Percentiles rank a stretch among this genome's conserved stretches.
phyloP scores from a whole-genome alignment of 345 rosid species.

The Bruguiera parviflora region DNA sequence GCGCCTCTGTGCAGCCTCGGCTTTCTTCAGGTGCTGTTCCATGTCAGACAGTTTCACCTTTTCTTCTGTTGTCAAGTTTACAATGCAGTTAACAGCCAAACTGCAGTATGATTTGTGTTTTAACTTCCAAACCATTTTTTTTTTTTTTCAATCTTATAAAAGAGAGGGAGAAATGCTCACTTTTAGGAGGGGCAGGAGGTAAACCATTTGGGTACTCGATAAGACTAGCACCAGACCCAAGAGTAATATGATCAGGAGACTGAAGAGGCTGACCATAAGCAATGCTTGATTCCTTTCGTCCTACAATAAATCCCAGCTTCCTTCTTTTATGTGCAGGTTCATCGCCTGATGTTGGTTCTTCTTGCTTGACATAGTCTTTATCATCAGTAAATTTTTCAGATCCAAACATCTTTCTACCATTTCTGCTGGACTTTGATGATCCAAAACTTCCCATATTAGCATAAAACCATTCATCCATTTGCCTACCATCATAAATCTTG shows the following conservation, averaged over 20 bases:
- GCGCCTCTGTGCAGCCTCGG: slow-evolving; percentile 30
- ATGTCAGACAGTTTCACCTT: slow-evolving; percentile 22
- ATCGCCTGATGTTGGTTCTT: slow-evolving; percentile 16
- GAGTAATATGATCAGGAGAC: slow-evolving; percentile 1
- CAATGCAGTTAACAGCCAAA: neutral
- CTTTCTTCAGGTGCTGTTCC: slow-evolving; percentile 24
- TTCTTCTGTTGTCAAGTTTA: slow-evolving; percentile 18
- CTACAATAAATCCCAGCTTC: slow-evolving; percentile 17
- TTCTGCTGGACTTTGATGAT: slow-evolving; percentile 8
- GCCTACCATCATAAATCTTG: slow-evolving; percentile 11
- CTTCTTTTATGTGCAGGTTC: slow-evolving; percentile 11
- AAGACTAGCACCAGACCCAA: slow-evolving; percentile 2
- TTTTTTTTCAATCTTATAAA: no score
- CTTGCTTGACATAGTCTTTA: slow-evolving; percentile 12
- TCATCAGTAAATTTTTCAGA: neutral
- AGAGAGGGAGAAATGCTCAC: slow-evolving; percentile 10
- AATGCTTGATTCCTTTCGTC: slow-evolving; percentile 6
- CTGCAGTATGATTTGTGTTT: neutral
- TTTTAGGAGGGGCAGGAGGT: slow-evolving; percentile 22
- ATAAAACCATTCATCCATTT: slow-evolving; percentile 1
- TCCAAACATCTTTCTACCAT: slow-evolving; percentile 1
- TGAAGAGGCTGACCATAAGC: neutral
- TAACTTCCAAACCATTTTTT: neutral
- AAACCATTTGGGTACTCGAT: slow-evolving; percentile 30
- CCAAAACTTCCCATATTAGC: neutral